A percentile compares a stretch with the other conserved stretches of the same genome.
Evolutionary conservation across 176 grass and related monocot genomes (phyloP).

Genomic region (Juncus inflexus): DNA sequence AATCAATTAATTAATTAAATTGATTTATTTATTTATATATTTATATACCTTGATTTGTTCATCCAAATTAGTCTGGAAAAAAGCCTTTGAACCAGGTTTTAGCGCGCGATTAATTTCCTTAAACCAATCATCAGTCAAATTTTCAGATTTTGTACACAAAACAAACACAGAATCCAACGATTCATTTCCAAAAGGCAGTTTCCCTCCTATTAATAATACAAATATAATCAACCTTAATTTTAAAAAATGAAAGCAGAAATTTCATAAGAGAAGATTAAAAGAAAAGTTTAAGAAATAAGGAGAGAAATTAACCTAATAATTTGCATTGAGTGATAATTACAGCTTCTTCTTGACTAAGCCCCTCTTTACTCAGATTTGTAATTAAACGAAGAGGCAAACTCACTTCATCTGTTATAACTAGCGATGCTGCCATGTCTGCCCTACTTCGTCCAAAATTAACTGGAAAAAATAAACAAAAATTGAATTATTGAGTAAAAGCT

Average conservation of each 20-base stretch:
- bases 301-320: slow-evolving; percentile 41
- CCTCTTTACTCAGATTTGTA: slow-evolving; percentile 45
- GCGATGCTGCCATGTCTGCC: slow-evolving; percentile 33
- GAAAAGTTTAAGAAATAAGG: background rate
- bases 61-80: slow-evolving; percentile 41
- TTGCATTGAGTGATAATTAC: slow-evolving; percentile 69
- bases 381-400: slow-evolving; percentile 51
- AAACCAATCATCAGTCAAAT: slow-evolving; percentile 45
- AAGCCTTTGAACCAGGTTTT: slow-evolving; percentile 62
- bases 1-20: background rate
- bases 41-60: slow-evolving; percentile 48
- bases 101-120: slow-evolving; percentile 62
- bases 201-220: slow-evolving; percentile 36
- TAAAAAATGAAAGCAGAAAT: background rate
- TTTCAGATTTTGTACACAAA: slow-evolving; percentile 39
- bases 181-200: slow-evolving; percentile 50
- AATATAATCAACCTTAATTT: background rate
- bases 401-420: slow-evolving; percentile 66
- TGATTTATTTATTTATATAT: no score
- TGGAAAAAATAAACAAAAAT: no score
- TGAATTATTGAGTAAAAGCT: no score
- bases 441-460: no score
- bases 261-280: background rate
- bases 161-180: slow-evolving; percentile 57
- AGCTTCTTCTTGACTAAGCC: slow-evolving; percentile 50